Base-by-base conservation (phyloP, 352 stramenopile species). In the Thraustochytrium sp. region DNA sequence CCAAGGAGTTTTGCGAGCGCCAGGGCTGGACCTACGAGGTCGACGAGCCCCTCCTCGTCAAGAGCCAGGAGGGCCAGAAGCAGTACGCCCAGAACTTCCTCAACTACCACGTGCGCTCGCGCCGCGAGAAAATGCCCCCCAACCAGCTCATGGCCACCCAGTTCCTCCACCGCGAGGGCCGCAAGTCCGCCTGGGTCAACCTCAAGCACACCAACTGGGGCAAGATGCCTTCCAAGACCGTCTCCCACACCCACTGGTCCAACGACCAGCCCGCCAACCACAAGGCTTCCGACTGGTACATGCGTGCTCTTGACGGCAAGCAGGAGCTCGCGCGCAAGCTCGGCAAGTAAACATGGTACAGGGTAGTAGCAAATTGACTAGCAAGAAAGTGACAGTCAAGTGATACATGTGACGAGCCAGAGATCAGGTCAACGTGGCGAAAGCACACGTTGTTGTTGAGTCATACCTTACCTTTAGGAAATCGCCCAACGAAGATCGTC, bases 321-420 rank as follows among this genome's bases (percentile, higher is more conserved):
- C 54, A 84, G 59, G 75, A 84, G 75, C 59, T 76, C n/a, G 56
- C 56, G 29, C 55, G 75, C 55, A 84, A 80, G 61, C 55, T 84
- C 76, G 75, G 75, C 55, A 84, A 84, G 75, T 84, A 61, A 84
- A 54, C n/a, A n/a, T n/a, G n/a, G n/a, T n/a, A n/a, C n/a, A n/a
- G n/a, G n/a, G n/a, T n/a, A n/a, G n/a, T n/a, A n/a, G n/a, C n/a
- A n/a, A n/a, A n/a, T n/a, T n/a, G n/a, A n/a, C n/a, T n/a, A n/a
- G n/a, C n/a, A n/a, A n/a, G n/a, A n/a, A n/a, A n/a, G n/a, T n/a
- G n/a, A n/a, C n/a, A n/a, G n/a, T n/a, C n/a, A n/a, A n/a, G n/a
- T n/a, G n/a, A n/a, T n/a, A n/a, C n/a, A n/a, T n/a, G n/a, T n/a
- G n/a, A n/a, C n/a, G n/a, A n/a, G n/a, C n/a, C n/a, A n/a, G n/a